Conservation (phyloP, 352 stramenopile species). For the Globisporangium polare region DNA sequence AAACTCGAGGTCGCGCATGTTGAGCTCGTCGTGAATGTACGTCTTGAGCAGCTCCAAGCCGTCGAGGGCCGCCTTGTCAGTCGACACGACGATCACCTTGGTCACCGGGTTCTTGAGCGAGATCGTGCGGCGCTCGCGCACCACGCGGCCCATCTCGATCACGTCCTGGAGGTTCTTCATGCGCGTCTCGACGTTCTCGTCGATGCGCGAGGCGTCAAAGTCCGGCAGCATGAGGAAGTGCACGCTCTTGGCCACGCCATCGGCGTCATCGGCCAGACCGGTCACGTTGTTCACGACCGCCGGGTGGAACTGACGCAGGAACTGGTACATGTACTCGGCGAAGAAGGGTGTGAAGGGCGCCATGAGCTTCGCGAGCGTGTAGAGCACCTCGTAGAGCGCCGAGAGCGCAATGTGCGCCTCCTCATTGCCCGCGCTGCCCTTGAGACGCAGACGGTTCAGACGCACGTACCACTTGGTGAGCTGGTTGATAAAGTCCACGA, state of each 20-base stretch:
- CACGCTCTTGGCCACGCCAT: constrained; percentile 92
- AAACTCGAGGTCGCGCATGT: constrained; percentile 93
- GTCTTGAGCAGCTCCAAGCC: constrained; percentile 77
- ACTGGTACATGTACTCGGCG: constrained; percentile 99
- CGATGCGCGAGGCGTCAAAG: constrained; percentile 91
- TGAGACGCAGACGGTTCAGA: constrained; percentile 97
- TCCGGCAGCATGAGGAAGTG: constrained; percentile 96
- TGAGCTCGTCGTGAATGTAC: constrained; percentile 98
- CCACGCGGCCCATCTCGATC: constrained; percentile 96
- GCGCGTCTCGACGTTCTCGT: constrained; percentile 89
- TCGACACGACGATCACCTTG: constrained; percentile 94
- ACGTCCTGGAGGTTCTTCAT: constrained; percentile 96
- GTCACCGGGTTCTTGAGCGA: constrained; percentile 97
- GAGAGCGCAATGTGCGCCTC: constrained; percentile 84
- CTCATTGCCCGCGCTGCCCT: constrained; percentile 91
- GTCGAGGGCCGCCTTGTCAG: constrained; percentile 72
- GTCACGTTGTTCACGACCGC: constrained; percentile 58
- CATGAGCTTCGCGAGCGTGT: constrained; percentile 95
- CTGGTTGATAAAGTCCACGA: constrained; percentile 98
- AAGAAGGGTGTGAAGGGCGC: constrained; percentile 99
- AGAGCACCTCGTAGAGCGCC: constrained; percentile 98
- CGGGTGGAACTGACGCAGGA: constrained; percentile 95
- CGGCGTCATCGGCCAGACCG: constrained; percentile 78
- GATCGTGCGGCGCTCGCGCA: constrained; percentile 96
- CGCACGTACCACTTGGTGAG: constrained; percentile 99